phyloP scores from a whole-genome alignment of 768 basidiomycete species.

The Lenzites betulinus region DNA sequence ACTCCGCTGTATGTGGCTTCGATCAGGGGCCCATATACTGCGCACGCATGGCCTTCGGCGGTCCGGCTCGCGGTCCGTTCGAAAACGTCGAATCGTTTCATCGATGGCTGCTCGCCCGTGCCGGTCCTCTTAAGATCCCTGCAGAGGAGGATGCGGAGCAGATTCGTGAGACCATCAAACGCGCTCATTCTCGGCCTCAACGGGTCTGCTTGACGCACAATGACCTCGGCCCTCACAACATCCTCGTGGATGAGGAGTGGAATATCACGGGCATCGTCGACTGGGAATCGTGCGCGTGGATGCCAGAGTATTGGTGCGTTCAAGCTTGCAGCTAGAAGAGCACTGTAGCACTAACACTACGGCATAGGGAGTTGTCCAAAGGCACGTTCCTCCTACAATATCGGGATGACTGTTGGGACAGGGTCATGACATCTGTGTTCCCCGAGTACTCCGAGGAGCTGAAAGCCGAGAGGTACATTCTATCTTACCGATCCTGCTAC shows the following conservation, averaged over 20 bases:
- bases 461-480: constrained; percentile 10
- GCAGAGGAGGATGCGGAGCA: not conserved
- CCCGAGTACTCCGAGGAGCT: not conserved
- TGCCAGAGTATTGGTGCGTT: constrained; percentile 27
- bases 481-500: no score
- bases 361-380: constrained; percentile 8
- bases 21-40: constrained; percentile 6
- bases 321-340: not conserved
- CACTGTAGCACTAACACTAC: not conserved
- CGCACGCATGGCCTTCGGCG: constrained; percentile 7
- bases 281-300: constrained; percentile 26
- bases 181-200: constrained; percentile 10
- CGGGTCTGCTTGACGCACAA: constrained; percentile 34
- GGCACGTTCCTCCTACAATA: constrained; percentile 7
- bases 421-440: constrained; percentile 10
- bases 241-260: constrained; percentile 32
- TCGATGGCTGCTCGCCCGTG: not conserved
- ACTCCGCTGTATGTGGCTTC: constrained; percentile 9
- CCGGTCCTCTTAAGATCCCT: not conserved
- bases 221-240: constrained; percentile 40
- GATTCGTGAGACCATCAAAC: not conserved
- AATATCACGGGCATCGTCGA: constrained; percentile 27
- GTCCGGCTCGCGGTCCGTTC: constrained; percentile 9
- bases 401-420: constrained; percentile 3
- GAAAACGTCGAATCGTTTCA: constrained; percentile 13